Conservation (phyloP, 1,284 basidiomycete genomes). For the Ceratobasidium sp. region DNA sequence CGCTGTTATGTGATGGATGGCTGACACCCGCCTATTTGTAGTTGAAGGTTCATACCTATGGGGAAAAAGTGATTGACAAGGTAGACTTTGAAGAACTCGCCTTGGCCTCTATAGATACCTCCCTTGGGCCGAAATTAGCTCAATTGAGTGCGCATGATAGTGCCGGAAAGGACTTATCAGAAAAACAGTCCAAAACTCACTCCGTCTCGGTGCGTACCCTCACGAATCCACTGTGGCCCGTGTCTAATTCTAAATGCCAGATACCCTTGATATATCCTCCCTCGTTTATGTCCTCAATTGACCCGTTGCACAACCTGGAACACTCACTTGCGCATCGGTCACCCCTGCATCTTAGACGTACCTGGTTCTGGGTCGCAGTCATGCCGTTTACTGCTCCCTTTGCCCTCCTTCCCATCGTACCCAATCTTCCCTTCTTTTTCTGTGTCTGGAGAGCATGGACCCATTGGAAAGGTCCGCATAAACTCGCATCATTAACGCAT, state of each 20-base stretch:
- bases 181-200: conserved; percentile 26
- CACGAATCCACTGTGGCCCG: background rate
- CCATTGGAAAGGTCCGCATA: conserved; percentile 69
- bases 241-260: conserved; percentile 48
- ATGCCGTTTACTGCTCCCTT: conserved; percentile 76
- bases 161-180: conserved; percentile 27
- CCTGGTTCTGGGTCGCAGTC: conserved; percentile 66
- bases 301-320: conserved; percentile 62
- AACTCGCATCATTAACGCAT: background rate
- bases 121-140: conserved; percentile 37
- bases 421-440: conserved; percentile 84
- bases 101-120: conserved; percentile 40
- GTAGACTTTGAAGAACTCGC: conserved; percentile 42
- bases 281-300: conserved; percentile 49
- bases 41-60: conserved; percentile 41
- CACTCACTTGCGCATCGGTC: conserved; percentile 60
- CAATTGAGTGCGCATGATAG: conserved; percentile 24
- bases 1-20: background rate
- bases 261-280: conserved; percentile 72
- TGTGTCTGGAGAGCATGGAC: conserved; percentile 83
- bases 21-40: conserved; percentile 13
- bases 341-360: conserved; percentile 68
- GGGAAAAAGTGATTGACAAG: conserved; percentile 37
- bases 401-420: conserved; percentile 74
- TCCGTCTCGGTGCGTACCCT: conserved; percentile 7